A percentile compares a stretch with the other conserved stretches of the same genome.
Conservation (phyloP, 176 grass and related monocot genomes). For the Phyllostachys edulis region DNA sequence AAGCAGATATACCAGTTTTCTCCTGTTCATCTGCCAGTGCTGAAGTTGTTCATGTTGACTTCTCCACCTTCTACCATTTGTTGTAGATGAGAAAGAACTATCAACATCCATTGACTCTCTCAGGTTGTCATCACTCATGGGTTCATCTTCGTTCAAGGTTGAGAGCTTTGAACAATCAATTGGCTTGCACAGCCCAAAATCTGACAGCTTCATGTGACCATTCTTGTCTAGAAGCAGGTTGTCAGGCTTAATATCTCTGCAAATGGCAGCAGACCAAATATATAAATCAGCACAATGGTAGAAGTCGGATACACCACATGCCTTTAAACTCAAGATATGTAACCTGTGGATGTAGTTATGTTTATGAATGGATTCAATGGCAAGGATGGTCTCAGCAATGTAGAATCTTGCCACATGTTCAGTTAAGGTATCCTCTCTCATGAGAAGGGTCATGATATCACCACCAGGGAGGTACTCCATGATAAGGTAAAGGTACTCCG, state of each 20-base stretch:
- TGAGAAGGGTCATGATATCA: constrained; percentile 98
- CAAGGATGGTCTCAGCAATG: constrained; percentile 89
- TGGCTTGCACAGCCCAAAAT: constrained; percentile 98
- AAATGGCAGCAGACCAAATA: constrained; percentile 42
- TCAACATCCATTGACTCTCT: constrained; percentile 94
- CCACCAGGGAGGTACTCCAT: constrained; percentile 98
- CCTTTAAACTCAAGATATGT: constrained; percentile 28
- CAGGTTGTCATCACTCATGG: constrained; percentile 76
- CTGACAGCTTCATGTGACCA: constrained; percentile 97
- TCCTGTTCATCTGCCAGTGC: constrained; percentile 95
- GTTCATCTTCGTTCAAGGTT: constrained; percentile 94
- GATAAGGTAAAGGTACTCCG: constrained; percentile 86
- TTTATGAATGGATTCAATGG: constrained; percentile 97
- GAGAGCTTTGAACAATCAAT: constrained; percentile 92
- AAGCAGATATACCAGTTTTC: constrained; percentile 73
- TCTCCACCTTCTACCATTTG: constrained; percentile 84
- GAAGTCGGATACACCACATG: neutral
- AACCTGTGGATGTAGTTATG: constrained; percentile 99
- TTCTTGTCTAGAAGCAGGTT: constrained; percentile 93
- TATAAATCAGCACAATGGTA: constrained; percentile 30
- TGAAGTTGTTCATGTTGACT: constrained; percentile 89
- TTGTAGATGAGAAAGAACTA: constrained; percentile 54
- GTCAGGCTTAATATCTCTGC: constrained; percentile 98
- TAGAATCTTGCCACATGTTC: constrained; percentile 91
- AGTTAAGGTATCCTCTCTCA: constrained; percentile 92